Base-by-base conservation (phyloP, 805 yeast species). In the Wickerhamiella galacta region DNA sequence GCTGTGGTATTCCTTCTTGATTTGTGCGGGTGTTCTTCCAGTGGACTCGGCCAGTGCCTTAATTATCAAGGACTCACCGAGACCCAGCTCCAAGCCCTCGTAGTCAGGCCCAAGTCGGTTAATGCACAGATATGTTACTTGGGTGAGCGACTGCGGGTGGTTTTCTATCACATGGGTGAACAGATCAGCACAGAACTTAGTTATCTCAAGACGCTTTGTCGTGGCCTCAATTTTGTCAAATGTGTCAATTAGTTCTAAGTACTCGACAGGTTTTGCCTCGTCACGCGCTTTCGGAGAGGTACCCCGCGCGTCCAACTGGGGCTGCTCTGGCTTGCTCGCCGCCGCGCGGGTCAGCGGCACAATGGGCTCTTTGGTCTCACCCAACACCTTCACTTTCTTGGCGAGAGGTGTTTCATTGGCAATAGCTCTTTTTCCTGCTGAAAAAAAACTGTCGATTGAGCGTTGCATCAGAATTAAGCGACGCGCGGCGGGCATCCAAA, bases 21-120 rank as follows among this genome's bases (percentile, higher is more conserved):
- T 68, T 39, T 75, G 80, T 3, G 71, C 58, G 1, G 70, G 43
- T 0, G 85, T 66, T 35, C 93, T 64, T 1, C 98, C 98, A 12
- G 93, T 85, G 31, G 93, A 71, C 48, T 80, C 93, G 22, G 83
- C 72, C 25, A 90, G 70, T 0, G 96, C 90, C 48, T 85, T 90
- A 47, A 85, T 72, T 18, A 90, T 58, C 8, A 90, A 51, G 2
- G 92, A 73, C 53, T 90, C 98, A 12, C 98, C 98, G 2, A 90
- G 63, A 0, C 98, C 98, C 17, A 90, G 61, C 49, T 90, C 98
- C 36, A 87, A 58, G 20, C 92, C 95, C 49, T 82, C 94, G 49
- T 90, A 90, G 52, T 90, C 98, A 0, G 98, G 98, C 0, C 95
- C 95, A 7, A 85, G 58, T 39, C 87, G 61, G 51, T 87, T 87